Conservation (phyloP, 2,329 filamentous ascomycete genomes). For the Huntiella bhutanensis region DNA sequence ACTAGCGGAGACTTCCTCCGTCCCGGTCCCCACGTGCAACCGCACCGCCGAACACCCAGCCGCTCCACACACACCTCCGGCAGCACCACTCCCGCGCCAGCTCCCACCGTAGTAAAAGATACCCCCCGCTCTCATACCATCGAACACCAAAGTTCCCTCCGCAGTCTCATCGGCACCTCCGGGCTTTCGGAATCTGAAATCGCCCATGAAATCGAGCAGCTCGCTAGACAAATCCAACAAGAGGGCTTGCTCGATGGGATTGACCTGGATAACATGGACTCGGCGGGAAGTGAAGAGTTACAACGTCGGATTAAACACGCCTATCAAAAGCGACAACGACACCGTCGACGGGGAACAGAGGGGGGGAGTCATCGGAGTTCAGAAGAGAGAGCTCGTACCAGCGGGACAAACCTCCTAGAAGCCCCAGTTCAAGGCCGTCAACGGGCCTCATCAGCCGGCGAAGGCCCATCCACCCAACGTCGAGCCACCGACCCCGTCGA, state of each 20-base stretch:
- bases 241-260: constrained; percentile 77
- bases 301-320: constrained; percentile 81
- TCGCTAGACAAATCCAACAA: constrained; percentile 72
- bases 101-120: constrained; percentile 5
- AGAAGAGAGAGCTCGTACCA: too few species aligned
- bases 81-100: not conserved
- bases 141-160: constrained; percentile 75
- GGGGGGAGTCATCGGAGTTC: too few species aligned
- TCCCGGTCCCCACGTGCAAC: constrained; percentile 15
- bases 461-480: constrained; percentile 16
- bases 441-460: constrained; percentile 31
- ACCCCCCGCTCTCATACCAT: constrained; percentile 32
- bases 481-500: constrained; percentile 32
- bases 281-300: constrained; percentile 71
- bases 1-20: constrained; percentile 20
- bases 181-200: constrained; percentile 61
- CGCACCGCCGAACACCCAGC: constrained; percentile 1
- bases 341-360: constrained; percentile 15
- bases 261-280: constrained; percentile 71
- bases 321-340: constrained; percentile 52
- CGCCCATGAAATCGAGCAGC: constrained; percentile 76
- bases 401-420: constrained; percentile 11
- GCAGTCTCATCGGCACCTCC: constrained; percentile 65
- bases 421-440: constrained; percentile 21
- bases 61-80: not conserved